A percentile compares a stretch with the other conserved stretches of the same genome.
These are phyloP conservation scores for Simplicillium aogashimaense DNA, from an alignment of 2,329 filamentous ascomycete genomes.

Conservation along the genomic window DNA sequence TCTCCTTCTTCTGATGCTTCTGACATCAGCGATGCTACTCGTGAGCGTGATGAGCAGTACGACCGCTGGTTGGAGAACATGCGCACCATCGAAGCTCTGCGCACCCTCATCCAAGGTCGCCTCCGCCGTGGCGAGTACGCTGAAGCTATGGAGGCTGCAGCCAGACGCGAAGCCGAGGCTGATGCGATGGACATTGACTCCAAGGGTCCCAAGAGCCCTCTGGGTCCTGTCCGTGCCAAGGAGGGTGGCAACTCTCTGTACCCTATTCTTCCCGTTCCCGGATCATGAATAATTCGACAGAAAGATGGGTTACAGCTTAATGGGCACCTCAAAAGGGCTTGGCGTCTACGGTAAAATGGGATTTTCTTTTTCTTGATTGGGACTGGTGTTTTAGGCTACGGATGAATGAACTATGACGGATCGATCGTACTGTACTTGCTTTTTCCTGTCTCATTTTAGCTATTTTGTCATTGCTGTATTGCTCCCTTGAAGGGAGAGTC, in stretches of 20 bases:
- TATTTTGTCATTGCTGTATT: too few species aligned
- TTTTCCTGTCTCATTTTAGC: too few species aligned
- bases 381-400: not conserved
- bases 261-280: conserved; percentile 28
- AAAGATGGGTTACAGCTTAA: not conserved
- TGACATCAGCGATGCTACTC: conserved; percentile 38
- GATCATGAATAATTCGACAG: conserved; percentile 12
- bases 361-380: conserved; percentile 3
- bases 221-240: conserved; percentile 8
- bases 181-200: conserved; percentile 27
- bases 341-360: not conserved
- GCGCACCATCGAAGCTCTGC: conserved; percentile 52
- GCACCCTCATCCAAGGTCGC: conserved; percentile 46
- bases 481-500: too few species aligned
- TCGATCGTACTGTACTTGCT: too few species aligned
- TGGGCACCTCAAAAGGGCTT: too few species aligned
- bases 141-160: conserved; percentile 15
- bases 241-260: conserved; percentile 25
- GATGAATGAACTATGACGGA: too few species aligned
- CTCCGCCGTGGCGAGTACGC: conserved; percentile 48
- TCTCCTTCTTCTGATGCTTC: conserved; percentile 46
- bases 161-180: conserved; percentile 9
- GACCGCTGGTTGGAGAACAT: conserved; percentile 59
- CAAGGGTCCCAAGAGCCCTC: conserved; percentile 18
- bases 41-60: conserved; percentile 51